These are phyloP conservation scores for Penicillium sp. DNA, from an alignment of 2,329 filamentous ascomycete genomes.

Conservation along the genomic window DNA sequence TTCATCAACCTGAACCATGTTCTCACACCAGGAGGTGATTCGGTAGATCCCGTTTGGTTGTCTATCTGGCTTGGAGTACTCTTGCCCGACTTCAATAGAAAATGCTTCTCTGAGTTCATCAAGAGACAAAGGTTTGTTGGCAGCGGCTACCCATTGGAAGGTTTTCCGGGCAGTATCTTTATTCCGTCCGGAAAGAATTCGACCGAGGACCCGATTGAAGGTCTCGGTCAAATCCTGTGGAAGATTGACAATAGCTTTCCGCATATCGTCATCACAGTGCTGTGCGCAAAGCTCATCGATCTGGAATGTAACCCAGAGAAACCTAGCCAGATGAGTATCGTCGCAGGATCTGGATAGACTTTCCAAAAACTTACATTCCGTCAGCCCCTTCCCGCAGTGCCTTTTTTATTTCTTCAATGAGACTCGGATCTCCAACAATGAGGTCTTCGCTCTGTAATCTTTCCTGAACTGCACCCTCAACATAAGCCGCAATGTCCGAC, in stretches of 20 bases:
- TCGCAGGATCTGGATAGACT: too few relatives aligned
- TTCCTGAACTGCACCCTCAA: not conserved
- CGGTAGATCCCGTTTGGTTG: not conserved
- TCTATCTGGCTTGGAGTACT: not conserved
- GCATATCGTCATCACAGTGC: not conserved
- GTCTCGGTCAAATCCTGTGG: slow-evolving; percentile 1
- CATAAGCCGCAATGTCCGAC: not conserved
- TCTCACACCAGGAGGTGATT: not conserved
- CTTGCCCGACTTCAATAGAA: not conserved
- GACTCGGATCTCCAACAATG: not conserved
- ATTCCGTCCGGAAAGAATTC: not conserved
- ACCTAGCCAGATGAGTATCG: not conserved
- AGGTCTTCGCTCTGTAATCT: not conserved
- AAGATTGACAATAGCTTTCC: not conserved
- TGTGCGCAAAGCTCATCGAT: not conserved
- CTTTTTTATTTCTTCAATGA: slow-evolving; percentile 1
- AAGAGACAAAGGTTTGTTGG: not conserved
- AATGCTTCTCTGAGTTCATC: not conserved
- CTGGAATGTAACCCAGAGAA: slow-evolving; percentile 5
- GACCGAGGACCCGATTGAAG: slow-evolving; percentile 1
- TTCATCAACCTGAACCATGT: not conserved
- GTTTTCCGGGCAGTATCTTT: not conserved
- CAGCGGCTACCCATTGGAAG: slow-evolving; percentile 1
- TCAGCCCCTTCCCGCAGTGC: not conserved
- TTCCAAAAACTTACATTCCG: not conserved